Conservation (phyloP, 495 filamentous ascomycete species). For the Rhypophila decipiens region DNA sequence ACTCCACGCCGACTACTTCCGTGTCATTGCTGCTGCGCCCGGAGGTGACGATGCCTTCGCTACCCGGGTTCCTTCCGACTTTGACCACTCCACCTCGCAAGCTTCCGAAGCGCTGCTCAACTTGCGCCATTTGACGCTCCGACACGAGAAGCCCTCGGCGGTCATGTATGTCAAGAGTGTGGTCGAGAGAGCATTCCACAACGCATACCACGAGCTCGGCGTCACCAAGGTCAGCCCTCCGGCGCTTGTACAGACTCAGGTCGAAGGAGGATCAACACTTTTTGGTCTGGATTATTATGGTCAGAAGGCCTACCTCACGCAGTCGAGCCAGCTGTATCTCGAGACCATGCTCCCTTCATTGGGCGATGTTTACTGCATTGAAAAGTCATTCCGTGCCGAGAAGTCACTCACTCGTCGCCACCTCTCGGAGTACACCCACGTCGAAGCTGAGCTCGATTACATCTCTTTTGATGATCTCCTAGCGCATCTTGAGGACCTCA, state of each 20-base stretch:
- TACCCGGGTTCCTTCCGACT: conserved; percentile 64
- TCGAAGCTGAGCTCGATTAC: conserved; percentile 95
- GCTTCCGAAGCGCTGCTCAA: conserved; percentile 81
- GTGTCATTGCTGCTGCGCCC: conserved; percentile 68
- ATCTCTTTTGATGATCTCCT: conserved; percentile 91
- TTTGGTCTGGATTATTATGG: conserved; percentile 95
- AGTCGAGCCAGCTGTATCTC: conserved; percentile 96
- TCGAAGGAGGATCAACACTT: conserved; percentile 91
- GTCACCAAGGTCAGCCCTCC: conserved; percentile 86
- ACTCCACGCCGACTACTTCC: conserved; percentile 90
- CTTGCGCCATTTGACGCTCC: conserved; percentile 84
- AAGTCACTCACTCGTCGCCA: conserved; percentile 93
- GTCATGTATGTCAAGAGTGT: conserved; percentile 89
- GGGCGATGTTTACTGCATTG: conserved; percentile 94
- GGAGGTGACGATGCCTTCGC: conserved; percentile 91
- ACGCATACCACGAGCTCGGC: conserved; percentile 70
- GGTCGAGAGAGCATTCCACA: conserved; percentile 75
- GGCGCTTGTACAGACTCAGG: conserved; percentile 97
- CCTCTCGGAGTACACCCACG: conserved; percentile 87
- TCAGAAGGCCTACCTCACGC: conserved; percentile 88
- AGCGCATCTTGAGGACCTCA: conserved; percentile 80
- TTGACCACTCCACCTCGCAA: conserved; percentile 89
- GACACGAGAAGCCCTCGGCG: conserved; percentile 78
- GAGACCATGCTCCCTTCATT: conserved; percentile 88
- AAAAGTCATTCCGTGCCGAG: conserved; percentile 97